Conservation (phyloP, 2,329 filamentous ascomycete genomes). For the Cladosporium sp. region DNA sequence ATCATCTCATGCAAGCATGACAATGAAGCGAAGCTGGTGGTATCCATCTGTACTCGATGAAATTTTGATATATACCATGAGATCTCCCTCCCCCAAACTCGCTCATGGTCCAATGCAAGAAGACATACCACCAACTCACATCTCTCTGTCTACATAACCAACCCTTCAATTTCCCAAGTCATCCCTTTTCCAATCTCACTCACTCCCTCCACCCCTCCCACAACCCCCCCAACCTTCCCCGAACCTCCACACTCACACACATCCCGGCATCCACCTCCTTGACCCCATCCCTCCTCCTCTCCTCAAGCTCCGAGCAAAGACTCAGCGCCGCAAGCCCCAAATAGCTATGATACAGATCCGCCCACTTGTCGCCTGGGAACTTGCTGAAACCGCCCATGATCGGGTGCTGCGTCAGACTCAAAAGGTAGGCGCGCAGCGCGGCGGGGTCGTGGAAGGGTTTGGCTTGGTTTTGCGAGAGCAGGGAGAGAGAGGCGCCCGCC, state of each 20-base stretch:
- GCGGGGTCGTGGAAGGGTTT: slow-evolving; percentile 5
- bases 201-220: not conserved
- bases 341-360: slow-evolving; percentile 82
- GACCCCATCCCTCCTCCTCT: slow-evolving; percentile 51
- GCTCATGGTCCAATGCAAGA: too few relatives aligned
- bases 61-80: too few relatives aligned
- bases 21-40: too few relatives aligned
- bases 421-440: slow-evolving; percentile 62
- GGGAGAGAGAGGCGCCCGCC: slow-evolving; percentile 61
- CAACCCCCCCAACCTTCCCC: slow-evolving; percentile 20
- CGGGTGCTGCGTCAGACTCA: slow-evolving; percentile 80
- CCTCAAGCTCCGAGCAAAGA: slow-evolving; percentile 54
- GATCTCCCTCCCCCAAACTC: too few relatives aligned
- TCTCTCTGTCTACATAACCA: too few relatives aligned
- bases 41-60: too few relatives aligned
- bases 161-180: too few relatives aligned
- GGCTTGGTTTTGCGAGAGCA: slow-evolving; percentile 18
- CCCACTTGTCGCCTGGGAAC: slow-evolving; percentile 39
- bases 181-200: too few relatives aligned
- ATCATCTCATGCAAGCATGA: too few relatives aligned
- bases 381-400: slow-evolving; percentile 53
- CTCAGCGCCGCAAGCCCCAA: slow-evolving; percentile 78
- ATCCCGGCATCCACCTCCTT: slow-evolving; percentile 69
- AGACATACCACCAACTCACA: too few relatives aligned
- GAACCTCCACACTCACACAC: slow-evolving; percentile 64